Base-by-base conservation (phyloP, 352 stramenopile species). In the Globisporangium apiculatum region DNA sequence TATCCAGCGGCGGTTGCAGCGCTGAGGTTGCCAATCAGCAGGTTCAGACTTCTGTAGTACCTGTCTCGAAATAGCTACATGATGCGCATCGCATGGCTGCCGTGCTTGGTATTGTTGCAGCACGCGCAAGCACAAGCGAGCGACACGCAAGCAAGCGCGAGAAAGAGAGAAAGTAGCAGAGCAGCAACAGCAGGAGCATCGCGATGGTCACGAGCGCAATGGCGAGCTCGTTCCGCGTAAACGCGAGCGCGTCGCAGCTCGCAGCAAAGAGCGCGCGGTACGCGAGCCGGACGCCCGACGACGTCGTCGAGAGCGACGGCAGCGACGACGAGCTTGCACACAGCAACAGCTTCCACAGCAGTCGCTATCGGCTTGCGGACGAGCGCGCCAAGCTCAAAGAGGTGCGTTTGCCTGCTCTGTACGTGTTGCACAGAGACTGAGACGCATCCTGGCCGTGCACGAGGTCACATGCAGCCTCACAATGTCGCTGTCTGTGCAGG, bases 351-450 rank as follows among this genome's bases (percentile, higher is more conserved):
- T 11, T 54, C 4, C 50, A 42, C 6, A 62, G 37, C 40, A 73
- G 63, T 58, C 72, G 76, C 18, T 87, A 82, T 51, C 60, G 66
- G 5, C 48, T 84, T 5, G 49, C 86, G 43, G 66, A 79, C 43
- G 61, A 72, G 15, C 55, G 63, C 5, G 73, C 83, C 37, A 71
- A 73, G 8, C 54, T 55, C 5, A 58, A 52, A 14, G 72, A 87
- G 60, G 71, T 76, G 17, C 10, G 48, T 10, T 4, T 5, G 14
- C 9, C 14, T 14, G 49, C 9, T 62, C 9, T 8, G 35, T 48
- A 7, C 17, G 51, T 45, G 18, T 15, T 10, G 7, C 48, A 52
- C 7, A 24, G 9, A 48, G 31, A 52, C 7, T 11, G 9, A 48
- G 31, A 31, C 24, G 24, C 1, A 31, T 31, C 24, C 24, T 31